Evolutionary conservation across 441 rosid species (phyloP).

Genomic region (Euphorbia schlechtendalii): DNA sequence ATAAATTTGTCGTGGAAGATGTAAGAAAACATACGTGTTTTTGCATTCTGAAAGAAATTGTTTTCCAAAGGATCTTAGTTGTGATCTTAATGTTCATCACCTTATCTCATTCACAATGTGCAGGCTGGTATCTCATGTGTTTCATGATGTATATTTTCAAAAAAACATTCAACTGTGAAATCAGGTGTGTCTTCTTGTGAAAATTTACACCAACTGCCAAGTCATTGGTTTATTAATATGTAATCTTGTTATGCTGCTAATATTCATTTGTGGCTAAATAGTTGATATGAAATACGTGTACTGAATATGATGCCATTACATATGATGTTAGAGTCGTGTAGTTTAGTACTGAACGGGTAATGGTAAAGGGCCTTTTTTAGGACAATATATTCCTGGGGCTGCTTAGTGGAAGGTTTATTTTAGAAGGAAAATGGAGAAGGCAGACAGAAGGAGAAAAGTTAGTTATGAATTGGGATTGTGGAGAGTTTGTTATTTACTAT

Average conservation of each 20-base stretch:
- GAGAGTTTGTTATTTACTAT: too few relatives aligned
- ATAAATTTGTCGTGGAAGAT: constrained; percentile 51
- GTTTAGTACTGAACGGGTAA: not conserved
- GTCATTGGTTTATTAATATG: not conserved
- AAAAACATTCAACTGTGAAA: not conserved
- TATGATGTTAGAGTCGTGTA: not conserved
- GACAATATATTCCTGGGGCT: too few relatives aligned
- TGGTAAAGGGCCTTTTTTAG: too few relatives aligned
- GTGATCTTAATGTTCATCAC: not conserved
- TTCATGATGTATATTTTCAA: not conserved
- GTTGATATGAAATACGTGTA: not conserved
- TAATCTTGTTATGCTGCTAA: not conserved
- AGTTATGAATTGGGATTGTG: too few relatives aligned
- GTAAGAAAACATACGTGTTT: constrained; percentile 29
- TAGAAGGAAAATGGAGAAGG: too few relatives aligned
- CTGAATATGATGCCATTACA: not conserved
- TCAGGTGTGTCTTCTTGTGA: not conserved
- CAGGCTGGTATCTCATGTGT: constrained; percentile 15
- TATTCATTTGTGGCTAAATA: not conserved
- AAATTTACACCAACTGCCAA: not conserved
- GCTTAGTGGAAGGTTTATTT: too few relatives aligned
- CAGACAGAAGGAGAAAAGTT: too few relatives aligned
- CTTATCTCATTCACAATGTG: not conserved
- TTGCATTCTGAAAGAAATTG: not conserved
- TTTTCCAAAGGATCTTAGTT: not conserved